Evolutionary conservation across 164 flowering plant species (phyloP), one percentile per base, ranked within the genome.

Genomic region (Cinnamomum chago): DNA sequence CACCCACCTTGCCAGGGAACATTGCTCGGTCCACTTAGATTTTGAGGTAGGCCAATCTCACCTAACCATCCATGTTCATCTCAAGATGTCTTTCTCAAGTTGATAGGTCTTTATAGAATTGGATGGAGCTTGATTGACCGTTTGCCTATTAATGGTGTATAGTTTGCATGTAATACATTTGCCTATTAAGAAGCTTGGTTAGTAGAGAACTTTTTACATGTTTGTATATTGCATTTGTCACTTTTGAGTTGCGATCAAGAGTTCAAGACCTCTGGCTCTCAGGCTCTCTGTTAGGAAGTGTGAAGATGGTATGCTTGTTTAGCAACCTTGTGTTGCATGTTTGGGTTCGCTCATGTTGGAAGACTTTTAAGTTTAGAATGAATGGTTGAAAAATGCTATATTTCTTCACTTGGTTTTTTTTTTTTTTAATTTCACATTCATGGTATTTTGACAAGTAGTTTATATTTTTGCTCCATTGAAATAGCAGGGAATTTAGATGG

Each of bases 1-100:
- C 81, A 72, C 85, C 85, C 52, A 74, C 84, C 14, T 51, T 80
- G 75, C 67, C 80, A 12, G 81, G 82, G 52, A 62, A 79, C 62
- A 47, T 58, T 30, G 50, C 11, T 35, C 70, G 40, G n/a, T 67
- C 22, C 17, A 2, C 70, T 5, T 67, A 28, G 20, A 67, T 15
- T 28, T 18, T 15, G 27, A 67, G 70, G 50, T 22, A 13, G 70
- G 20, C 7, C 5, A 3, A 15, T 3, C 60, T 55, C 60, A 20
- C 15, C 60, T 12, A 20, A 18, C n/a, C 60, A 55, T 55, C 60
- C 17, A 55, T 55, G 60, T 55, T 18, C 60, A 55, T 55, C n/a
- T 55, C 60, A 40, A 40, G 47, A 5, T 7, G 47, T 1, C 47
- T 30, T 30, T 30, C 5, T 30, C 35, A 30, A 30, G 35, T 30